These are phyloP conservation scores for Geotrichum macrosporum DNA, from an alignment of 1,139 yeast species.

Conservation along the genomic window DNA sequence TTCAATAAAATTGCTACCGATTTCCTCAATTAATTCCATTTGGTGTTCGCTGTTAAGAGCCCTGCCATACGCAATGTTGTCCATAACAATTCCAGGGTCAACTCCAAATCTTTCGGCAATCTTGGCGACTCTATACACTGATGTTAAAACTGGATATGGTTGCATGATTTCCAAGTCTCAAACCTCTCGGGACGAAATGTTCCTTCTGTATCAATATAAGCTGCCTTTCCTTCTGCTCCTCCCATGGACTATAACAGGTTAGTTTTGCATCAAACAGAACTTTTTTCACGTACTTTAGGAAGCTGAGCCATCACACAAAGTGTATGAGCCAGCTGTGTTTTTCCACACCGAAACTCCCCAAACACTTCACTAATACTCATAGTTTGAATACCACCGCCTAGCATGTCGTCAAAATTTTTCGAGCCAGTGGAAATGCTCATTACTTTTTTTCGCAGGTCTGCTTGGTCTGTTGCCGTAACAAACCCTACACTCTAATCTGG, in stretches of 20 bases:
- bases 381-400: slow-evolving; percentile 58
- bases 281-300: slow-evolving; percentile 41
- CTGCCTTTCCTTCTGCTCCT: slow-evolving; percentile 61
- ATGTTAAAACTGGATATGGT: background rate
- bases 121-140: slow-evolving; percentile 42
- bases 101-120: slow-evolving; percentile 54
- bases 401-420: slow-evolving; percentile 48
- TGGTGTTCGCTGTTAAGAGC: slow-evolving; percentile 61
- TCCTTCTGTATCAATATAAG: slow-evolving; percentile 59
- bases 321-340: slow-evolving; percentile 58
- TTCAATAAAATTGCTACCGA: slow-evolving; percentile 48
- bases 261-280: background rate
- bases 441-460: slow-evolving; percentile 48
- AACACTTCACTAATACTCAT: slow-evolving; percentile 62
- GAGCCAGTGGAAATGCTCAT: slow-evolving; percentile 52
- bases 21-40: slow-evolving; percentile 52
- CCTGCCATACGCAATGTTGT: slow-evolving; percentile 54
- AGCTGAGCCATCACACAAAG: slow-evolving; percentile 57
- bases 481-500: slow-evolving; percentile 44
- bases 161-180: background rate
- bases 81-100: slow-evolving; percentile 50
- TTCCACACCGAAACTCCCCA: slow-evolving; percentile 61
- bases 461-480: slow-evolving; percentile 51
- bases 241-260: slow-evolving; percentile 40
- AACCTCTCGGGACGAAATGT: slow-evolving; percentile 31